These are phyloP conservation scores for Capronia americana DNA, from an alignment of 2,329 filamentous ascomycete genomes.

Conservation along the genomic window DNA sequence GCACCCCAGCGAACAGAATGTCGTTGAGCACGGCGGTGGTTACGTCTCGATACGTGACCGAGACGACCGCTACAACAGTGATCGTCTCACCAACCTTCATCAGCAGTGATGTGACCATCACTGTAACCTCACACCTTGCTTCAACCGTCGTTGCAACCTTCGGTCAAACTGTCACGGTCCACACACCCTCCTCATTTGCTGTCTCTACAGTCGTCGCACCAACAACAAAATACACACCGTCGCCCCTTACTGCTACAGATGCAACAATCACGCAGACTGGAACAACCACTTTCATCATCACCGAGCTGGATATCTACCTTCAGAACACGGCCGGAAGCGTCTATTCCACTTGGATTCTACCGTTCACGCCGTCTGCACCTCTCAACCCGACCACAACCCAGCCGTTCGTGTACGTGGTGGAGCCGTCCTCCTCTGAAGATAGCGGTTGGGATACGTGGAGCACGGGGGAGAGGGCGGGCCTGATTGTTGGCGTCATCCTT, in stretches of 20 bases:
- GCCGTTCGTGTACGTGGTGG: constrained; percentile 28
- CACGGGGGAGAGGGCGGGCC: constrained; percentile 40
- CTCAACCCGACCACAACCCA: constrained; percentile 1
- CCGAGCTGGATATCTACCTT: constrained; percentile 36
- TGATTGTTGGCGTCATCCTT: constrained; percentile 41
- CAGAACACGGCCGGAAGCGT: constrained; percentile 28
- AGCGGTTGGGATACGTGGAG: constrained; percentile 42
- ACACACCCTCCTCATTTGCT: constrained; percentile 12
- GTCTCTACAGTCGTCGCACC: constrained; percentile 1
- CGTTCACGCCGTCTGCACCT: constrained; percentile 14
- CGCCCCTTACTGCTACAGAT: constrained; percentile 1
- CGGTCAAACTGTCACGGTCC: constrained; percentile 33
- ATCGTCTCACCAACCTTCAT: constrained; percentile 21
- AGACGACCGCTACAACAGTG: constrained; percentile 16
- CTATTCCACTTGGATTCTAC: constrained; percentile 34
- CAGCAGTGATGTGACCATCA: constrained; percentile 23
- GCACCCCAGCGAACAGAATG: background rate
- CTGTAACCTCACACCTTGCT: constrained; percentile 26
- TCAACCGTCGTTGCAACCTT: constrained; percentile 28
- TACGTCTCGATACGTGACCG: constrained; percentile 12
- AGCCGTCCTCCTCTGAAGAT: constrained; percentile 14
- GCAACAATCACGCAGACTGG: constrained; percentile 8
- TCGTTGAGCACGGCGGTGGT: background rate
- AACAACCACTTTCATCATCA: constrained; percentile 32
- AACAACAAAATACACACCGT: constrained; percentile 30